A percentile compares a stretch with the other conserved stretches of the same genome.
phyloP scores from a whole-genome alignment of 2,329 filamentous ascomycete species.

The Cytospora piceicola region DNA sequence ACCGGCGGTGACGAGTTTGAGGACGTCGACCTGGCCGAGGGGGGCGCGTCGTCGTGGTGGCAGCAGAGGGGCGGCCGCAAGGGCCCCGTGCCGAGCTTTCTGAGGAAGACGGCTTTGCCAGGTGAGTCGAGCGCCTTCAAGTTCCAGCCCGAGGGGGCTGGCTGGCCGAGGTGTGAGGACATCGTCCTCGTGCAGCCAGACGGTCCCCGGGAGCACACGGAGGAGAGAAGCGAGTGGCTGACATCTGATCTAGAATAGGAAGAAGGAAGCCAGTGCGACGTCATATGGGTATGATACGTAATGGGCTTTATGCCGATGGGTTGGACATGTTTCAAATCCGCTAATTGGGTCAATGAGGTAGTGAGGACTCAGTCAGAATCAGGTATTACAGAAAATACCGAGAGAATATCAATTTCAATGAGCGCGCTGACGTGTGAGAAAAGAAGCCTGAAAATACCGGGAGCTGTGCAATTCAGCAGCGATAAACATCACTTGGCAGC shows the following conservation, averaged over 20 bases:
- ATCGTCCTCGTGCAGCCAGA: background rate
- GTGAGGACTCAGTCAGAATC: background rate
- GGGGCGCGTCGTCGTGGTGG: background rate
- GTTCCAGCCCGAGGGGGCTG: background rate
- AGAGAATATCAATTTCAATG: background rate
- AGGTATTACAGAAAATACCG: background rate
- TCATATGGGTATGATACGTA: background rate
- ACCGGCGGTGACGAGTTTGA: background rate
- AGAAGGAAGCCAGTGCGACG: background rate
- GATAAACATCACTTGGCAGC: background rate
- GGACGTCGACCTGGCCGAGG: background rate
- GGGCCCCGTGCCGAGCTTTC: background rate
- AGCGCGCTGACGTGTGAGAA: background rate
- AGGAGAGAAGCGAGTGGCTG: background rate
- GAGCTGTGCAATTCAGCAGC: background rate
- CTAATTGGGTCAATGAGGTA: background rate
- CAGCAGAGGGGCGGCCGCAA: background rate
- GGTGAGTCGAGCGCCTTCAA: background rate
- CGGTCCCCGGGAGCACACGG: background rate
- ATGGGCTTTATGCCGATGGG: background rate
- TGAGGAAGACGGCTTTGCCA: background rate
- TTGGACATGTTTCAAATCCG: background rate
- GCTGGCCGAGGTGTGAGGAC: background rate
- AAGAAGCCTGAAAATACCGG: background rate
- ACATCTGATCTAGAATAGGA: background rate